Evolutionary conservation across 768 basidiomycete genomes (phyloP), one percentile per base, ranked within the genome.

Genomic region (Tephrocybe rancida): DNA sequence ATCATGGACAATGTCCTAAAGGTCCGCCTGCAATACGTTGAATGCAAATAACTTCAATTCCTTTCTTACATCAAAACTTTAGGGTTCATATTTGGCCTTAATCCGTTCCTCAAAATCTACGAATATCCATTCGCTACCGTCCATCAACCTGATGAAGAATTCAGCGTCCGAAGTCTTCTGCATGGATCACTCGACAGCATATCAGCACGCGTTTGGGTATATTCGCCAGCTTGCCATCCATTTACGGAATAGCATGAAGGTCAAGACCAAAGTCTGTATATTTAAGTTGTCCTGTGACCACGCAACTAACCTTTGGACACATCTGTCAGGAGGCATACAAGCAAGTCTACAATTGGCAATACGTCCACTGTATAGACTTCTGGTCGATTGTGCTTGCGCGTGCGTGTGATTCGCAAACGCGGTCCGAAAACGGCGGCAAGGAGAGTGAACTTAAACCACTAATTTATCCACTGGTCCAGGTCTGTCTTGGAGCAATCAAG

Each of bases 271-370:
- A 79, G 92, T 87, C 38, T 5, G 75, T 65, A 22, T 29, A 56
- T 32, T 27, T 44, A 22, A 44, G 48, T 21, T 9, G n/a, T 39
- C 37, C 13, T 50, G 19, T 38, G 55, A 46, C 9, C 42, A 22
- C n/a, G 24, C 14, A 30, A 2, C 18, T 18, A 34, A 52, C 55
- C 7, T n/a, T 59, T 57, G 13, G 59, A 43, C 22, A 37, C 18
- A 11, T 34, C 29, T 48, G 52, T 19, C 68, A 93, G 88, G 95
- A 98, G 60, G 86, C 92, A 8, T 95, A 90, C 73, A 88, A 88
- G 68, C 87, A 90, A 62, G 96, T 99, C 19, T 97, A 99, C 73
- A 99, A 98, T 72, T 99, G 97, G 97, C 97, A 98, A 73, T 98
- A 88, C 60, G 90, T 88, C 2, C 97, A 99, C 68, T 92, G 86